A percentile compares a stretch with the other conserved stretches of the same genome.
Evolutionary conservation across 2,329 filamentous ascomycete species (phyloP).

Genomic region (Penicillium crustosum): DNA sequence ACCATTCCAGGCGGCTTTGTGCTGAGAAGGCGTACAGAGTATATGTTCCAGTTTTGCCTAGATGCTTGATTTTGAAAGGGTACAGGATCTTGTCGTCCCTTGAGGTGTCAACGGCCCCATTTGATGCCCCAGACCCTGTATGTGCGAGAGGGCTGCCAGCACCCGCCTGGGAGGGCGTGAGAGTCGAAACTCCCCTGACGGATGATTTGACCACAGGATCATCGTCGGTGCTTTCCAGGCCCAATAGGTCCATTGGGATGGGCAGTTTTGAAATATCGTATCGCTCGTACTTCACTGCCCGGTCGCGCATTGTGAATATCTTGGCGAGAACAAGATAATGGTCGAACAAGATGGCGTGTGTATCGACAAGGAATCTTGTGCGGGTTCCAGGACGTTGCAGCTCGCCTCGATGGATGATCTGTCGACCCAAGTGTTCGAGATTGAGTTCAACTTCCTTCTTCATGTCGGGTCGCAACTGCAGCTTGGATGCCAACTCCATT

Average conservation of each 20-base stretch:
- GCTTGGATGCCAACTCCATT: conserved; percentile 76
- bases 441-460: conserved; percentile 79
- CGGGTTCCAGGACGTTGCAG: conserved; percentile 84
- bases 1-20: conserved; percentile 81
- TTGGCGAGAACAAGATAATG: conserved; percentile 95
- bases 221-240: conserved; percentile 89
- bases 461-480: conserved; percentile 84
- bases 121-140: conserved; percentile 65
- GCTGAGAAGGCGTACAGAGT: conserved; percentile 80
- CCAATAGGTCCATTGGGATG: conserved; percentile 93
- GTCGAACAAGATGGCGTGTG: conserved; percentile 89
- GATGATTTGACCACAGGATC: conserved; percentile 80
- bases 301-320: conserved; percentile 65
- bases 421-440: conserved; percentile 87
- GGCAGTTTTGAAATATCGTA: conserved; percentile 94
- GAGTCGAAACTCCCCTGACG: conserved; percentile 66
- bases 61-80: conserved; percentile 92
- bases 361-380: conserved; percentile 90
- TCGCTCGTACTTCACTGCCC: conserved; percentile 70
- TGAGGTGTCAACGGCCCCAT: conserved; percentile 52
- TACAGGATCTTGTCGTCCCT: conserved; percentile 83
- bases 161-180: conserved; percentile 53
- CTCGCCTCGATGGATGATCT: conserved; percentile 85
- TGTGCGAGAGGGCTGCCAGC: conserved; percentile 58
- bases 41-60: conserved; percentile 83